Conservation (phyloP, 1,284 basidiomycete genomes). For the Schizophyllum amplum region DNA sequence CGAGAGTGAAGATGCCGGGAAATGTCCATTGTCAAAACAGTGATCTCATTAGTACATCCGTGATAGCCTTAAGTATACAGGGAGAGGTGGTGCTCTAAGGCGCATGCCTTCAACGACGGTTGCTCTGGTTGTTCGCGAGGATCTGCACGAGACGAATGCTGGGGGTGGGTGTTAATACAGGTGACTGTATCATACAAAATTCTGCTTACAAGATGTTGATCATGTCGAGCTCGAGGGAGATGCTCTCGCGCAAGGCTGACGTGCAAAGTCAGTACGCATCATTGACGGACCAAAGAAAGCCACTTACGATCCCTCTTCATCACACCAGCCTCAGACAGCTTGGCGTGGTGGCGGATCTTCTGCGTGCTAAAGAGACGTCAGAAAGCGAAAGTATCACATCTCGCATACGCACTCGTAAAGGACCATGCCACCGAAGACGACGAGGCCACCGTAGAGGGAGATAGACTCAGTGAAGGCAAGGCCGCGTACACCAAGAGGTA, state of each 20-base stretch:
- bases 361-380: slow-evolving; percentile 45
- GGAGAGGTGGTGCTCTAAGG: neutral
- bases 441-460: slow-evolving; percentile 80
- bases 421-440: slow-evolving; percentile 82
- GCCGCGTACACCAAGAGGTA: slow-evolving; percentile 74
- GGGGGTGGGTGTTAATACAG: neutral
- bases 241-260: slow-evolving; percentile 62
- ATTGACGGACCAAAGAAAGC: neutral
- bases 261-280: neutral
- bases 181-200: slow-evolving; percentile 11
- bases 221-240: slow-evolving; percentile 78
- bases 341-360: slow-evolving; percentile 75
- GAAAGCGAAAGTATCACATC: slow-evolving; percentile 5
- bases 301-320: slow-evolving; percentile 37
- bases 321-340: slow-evolving; percentile 61
- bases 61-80: neutral
- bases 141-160: slow-evolving; percentile 81
- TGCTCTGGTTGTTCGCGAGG: slow-evolving; percentile 52
- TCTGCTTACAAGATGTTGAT: slow-evolving; percentile 83
- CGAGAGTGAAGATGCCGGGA: too few species aligned
- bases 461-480: slow-evolving; percentile 75
- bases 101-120: slow-evolving; percentile 14
- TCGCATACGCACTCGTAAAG: slow-evolving; percentile 67
- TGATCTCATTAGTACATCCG: neutral
- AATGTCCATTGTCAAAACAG: too few species aligned